phyloP scores from a whole-genome alignment of 1,284 basidiomycete genomes.

The Neonothopanus nambi region DNA sequence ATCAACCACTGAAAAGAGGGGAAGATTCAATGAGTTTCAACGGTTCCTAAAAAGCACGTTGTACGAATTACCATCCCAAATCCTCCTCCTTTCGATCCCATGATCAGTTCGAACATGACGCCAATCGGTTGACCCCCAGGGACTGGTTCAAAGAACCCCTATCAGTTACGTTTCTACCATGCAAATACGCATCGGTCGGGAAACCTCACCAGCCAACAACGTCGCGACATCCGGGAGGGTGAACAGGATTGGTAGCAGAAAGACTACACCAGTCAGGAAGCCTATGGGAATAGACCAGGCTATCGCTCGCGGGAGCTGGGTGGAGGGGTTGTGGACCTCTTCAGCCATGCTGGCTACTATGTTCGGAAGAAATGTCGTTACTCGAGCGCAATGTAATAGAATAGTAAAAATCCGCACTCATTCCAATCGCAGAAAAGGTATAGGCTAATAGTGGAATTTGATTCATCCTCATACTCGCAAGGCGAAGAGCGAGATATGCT shows the following conservation, averaged over 20 bases:
- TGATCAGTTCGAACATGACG: conserved; percentile 64
- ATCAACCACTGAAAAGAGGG: conserved; percentile 43
- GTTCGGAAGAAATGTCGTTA: not conserved
- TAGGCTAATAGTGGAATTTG: conserved; percentile 35
- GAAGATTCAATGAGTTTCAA: not conserved
- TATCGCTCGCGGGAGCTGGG: conserved; percentile 60
- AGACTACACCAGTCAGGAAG: conserved; percentile 54
- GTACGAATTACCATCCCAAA: conserved; percentile 52
- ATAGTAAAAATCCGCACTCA: conserved; percentile 39
- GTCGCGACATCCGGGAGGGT: conserved; percentile 57
- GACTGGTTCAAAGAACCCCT: conserved; percentile 31
- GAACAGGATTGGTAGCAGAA: conserved; percentile 71
- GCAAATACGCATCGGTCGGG: too few relatives aligned
- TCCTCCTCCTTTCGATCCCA: conserved; percentile 62
- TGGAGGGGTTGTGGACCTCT: conserved; percentile 59
- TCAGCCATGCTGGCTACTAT: conserved; percentile 62
- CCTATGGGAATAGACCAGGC: conserved; percentile 66
- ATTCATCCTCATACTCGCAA: too few relatives aligned
- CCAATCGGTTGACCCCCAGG: conserved; percentile 65
- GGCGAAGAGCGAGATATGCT: too few relatives aligned
- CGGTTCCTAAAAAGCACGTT: not conserved
- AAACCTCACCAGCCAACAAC: conserved; percentile 47
- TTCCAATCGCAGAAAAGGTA: conserved; percentile 52
- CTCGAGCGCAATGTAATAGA: not conserved
- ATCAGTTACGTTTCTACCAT: too few relatives aligned